Base-by-base conservation (phyloP, 2,329 filamentous ascomycete genomes). In the Clonostachys byssicola region DNA sequence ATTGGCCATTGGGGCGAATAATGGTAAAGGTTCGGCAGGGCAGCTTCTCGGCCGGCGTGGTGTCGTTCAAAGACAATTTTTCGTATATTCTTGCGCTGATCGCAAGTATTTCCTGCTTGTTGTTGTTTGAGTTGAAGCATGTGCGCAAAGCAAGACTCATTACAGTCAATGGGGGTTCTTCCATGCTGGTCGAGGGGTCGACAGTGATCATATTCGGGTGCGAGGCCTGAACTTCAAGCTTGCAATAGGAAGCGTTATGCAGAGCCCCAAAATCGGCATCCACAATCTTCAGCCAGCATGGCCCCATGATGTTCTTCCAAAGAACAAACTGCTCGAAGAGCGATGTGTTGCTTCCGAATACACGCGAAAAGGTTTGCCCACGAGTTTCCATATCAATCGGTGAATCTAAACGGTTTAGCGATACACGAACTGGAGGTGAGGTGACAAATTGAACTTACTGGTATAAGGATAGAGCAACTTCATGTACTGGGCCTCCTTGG, bases 301-400 rank as follows among this genome's bases (percentile, higher is more conserved):
- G 94, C 2, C 94, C 94, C 92, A 96, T 99, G 57, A 99, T 89
- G 61, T 96, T 95, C 71, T 96, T 97, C 88, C 92, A 96, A 6
- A 99, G 77, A 17, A 99, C 94, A 61, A 99, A 99, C 58, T 99
- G 94, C 67, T 99, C 94, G 57, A 99, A 99, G 1, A 99, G 76
- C 2, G 89, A 84, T 0, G 94, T 99, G 64, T 94, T 96, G 48
- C 88, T 87, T 30, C 95, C 94, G 56, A 99, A 99, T 20, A 96
- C 86, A 54, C 89, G 89, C 2, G 92, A 96, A 62, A 92, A 99
- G 0, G 94, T 97, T 63, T 95, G 85, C 30, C 94, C 94, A 39
- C 75, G 81, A 6, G 80, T 70, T 51, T 87, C 85, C 46, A 80
- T 73, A n/a, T 89, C 78, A 35, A 99, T 66, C 16, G 78, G 74